These are phyloP conservation scores for Fusarium poae DNA, from an alignment of 2,329 filamentous ascomycete genomes.

Conservation along the genomic window DNA sequence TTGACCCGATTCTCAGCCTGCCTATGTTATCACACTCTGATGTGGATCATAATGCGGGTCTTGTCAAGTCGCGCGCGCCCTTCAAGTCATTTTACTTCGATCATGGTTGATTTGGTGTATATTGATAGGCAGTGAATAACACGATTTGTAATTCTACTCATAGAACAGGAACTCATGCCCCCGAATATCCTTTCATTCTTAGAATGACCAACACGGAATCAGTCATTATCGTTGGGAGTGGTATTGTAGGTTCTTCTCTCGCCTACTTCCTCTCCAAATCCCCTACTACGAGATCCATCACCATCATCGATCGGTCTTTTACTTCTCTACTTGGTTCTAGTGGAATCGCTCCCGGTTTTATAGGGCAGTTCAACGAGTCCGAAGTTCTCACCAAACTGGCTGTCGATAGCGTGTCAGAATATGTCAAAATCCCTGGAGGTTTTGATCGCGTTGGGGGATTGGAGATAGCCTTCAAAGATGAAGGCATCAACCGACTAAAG, in stretches of 20 bases:
- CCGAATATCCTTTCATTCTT: too few species aligned
- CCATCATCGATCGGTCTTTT: conserved; percentile 40
- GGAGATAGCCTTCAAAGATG: conserved; percentile 36
- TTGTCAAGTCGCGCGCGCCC: too few species aligned
- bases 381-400: conserved; percentile 41
- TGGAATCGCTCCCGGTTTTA: conserved; percentile 39
- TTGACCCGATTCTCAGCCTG: too few species aligned
- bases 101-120: not conserved
- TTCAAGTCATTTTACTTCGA: too few species aligned
- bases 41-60: too few species aligned
- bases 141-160: not conserved
- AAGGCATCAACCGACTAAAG: conserved; percentile 22
- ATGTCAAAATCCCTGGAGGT: conserved; percentile 38
- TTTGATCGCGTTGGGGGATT: conserved; percentile 41
- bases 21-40: too few species aligned
- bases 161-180: not conserved
- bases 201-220: conserved; percentile 34
- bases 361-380: conserved; percentile 47
- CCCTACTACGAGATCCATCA: conserved; percentile 22
- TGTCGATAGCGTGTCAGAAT: conserved; percentile 41
- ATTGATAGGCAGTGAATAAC: not conserved
- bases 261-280: conserved; percentile 31
- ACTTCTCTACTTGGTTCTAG: conserved; percentile 34
- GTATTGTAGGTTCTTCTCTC: conserved; percentile 39
- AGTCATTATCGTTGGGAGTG: conserved; percentile 36